Evolutionary conservation across 805 yeast species (phyloP).

Genomic region (Tanozyma kutaoensis): DNA sequence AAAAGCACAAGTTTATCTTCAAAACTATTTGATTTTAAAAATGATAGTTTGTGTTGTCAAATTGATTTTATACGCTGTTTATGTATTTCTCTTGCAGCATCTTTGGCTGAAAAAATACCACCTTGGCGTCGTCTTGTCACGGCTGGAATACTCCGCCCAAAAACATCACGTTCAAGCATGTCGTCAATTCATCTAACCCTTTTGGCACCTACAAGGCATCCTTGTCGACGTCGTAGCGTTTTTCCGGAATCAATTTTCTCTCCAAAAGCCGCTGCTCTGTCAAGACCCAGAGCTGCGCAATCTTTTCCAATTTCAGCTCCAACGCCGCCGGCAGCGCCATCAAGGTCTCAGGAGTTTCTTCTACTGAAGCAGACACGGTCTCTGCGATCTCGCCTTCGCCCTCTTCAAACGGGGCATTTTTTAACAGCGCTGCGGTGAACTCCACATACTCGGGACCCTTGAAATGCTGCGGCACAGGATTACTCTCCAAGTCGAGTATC

Average conservation of each 20-base stretch:
- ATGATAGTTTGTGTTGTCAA: too few relatives aligned
- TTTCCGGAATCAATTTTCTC: slow-evolving; percentile 5
- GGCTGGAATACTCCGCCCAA: too few relatives aligned
- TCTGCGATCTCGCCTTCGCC: slow-evolving; percentile 4
- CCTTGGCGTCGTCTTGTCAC: too few relatives aligned
- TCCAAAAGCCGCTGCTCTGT: slow-evolving; percentile 41
- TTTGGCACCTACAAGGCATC: too few relatives aligned
- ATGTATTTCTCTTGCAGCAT: too few relatives aligned
- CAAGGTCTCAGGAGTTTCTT: slow-evolving; percentile 1
- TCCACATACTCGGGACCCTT: slow-evolving; percentile 10
- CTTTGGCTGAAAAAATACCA: too few relatives aligned
- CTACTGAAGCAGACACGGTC: slow-evolving; percentile 1
- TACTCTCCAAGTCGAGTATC: slow-evolving; percentile 28
- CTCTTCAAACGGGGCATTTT: slow-evolving; percentile 1
- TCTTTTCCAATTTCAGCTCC: slow-evolving; percentile 34
- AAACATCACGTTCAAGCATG: too few relatives aligned
- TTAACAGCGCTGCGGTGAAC: slow-evolving; percentile 6
- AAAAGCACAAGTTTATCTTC: too few relatives aligned
- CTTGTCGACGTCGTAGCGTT: too few relatives aligned
- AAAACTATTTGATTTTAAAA: too few relatives aligned
- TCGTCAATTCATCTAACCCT: too few relatives aligned
- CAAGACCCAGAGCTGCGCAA: slow-evolving; percentile 52
- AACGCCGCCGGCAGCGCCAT: slow-evolving; percentile 6
- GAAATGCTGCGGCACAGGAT: slow-evolving; percentile 1
- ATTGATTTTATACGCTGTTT: too few relatives aligned